phyloP scores from a whole-genome alignment of 1,284 basidiomycete species.

The Lentinula novae-zelandiae region DNA sequence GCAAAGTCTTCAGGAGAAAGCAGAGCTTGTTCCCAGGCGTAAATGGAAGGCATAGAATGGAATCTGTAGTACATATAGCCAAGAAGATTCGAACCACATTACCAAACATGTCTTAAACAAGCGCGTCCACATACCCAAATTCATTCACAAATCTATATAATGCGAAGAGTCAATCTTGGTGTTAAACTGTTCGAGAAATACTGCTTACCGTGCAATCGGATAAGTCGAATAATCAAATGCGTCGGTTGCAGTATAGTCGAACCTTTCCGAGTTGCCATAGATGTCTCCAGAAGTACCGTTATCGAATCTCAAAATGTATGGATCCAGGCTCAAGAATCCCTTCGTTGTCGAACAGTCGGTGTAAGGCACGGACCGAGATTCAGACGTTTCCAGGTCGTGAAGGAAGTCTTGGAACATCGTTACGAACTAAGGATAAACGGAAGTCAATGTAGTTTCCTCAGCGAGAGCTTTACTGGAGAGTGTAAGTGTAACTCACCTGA shows the following conservation, averaged over 20 bases:
- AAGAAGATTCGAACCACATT: not conserved
- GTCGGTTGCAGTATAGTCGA: conserved; percentile 52
- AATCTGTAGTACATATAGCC: conserved; percentile 35
- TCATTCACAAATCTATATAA: conserved; percentile 52
- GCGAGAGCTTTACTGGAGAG: not conserved
- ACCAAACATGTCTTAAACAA: too few relatives aligned
- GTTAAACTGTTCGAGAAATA: not conserved
- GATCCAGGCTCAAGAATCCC: conserved; percentile 54
- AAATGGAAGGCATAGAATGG: conserved; percentile 64
- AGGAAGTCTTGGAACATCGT: conserved; percentile 52
- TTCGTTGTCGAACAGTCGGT: conserved; percentile 61
- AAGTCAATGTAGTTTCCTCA: not conserved
- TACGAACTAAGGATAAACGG: conserved; percentile 35
- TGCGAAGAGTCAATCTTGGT: not conserved
- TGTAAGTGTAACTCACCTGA: conserved; percentile 31
- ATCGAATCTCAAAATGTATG: conserved; percentile 49
- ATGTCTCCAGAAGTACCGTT: conserved; percentile 49
- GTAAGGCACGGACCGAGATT: conserved; percentile 56
- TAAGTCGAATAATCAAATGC: conserved; percentile 58
- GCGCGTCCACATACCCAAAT: conserved; percentile 41
- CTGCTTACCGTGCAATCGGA: conserved; percentile 42
- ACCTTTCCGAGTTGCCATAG: conserved; percentile 59
- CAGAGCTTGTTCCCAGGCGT: conserved; percentile 59
- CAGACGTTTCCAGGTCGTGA: conserved; percentile 43
- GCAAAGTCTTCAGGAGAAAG: conserved; percentile 45